Percentiles rank a stretch among this genome's conserved stretches.
These are phyloP conservation scores for Aureobasidium subglaciale DNA, from an alignment of 2,329 filamentous ascomycete species.

Conservation along the genomic window DNA sequence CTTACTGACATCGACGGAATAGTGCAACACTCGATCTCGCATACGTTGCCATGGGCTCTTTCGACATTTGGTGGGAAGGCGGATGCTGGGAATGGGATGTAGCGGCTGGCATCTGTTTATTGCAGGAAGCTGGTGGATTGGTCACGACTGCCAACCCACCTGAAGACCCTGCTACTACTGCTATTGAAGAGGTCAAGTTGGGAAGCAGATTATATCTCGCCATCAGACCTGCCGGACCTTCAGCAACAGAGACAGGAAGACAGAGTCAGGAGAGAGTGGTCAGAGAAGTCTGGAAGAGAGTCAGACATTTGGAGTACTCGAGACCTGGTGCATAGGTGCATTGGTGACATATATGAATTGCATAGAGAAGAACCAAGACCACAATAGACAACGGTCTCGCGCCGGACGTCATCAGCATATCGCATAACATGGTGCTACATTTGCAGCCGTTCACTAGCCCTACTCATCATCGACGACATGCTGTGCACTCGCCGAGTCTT, in stretches of 20 bases:
- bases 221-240: constrained; percentile 61
- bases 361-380: too few relatives aligned
- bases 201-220: constrained; percentile 66
- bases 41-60: constrained; percentile 66
- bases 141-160: constrained; percentile 70
- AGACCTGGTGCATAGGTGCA: constrained; percentile 49
- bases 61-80: constrained; percentile 80
- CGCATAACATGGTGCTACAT: too few relatives aligned
- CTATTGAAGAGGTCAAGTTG: constrained; percentile 54
- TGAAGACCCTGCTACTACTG: constrained; percentile 45
- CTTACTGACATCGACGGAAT: background rate
- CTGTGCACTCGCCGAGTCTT: too few relatives aligned
- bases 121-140: constrained; percentile 66
- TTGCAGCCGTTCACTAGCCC: too few relatives aligned
- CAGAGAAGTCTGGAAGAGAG: constrained; percentile 65
- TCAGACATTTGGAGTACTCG: constrained; percentile 58
- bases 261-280: constrained; percentile 64
- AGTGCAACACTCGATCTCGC: constrained; percentile 68
- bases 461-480: too few relatives aligned
- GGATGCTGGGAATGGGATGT: constrained; percentile 76
- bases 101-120: constrained; percentile 64
- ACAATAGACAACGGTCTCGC: too few relatives aligned
- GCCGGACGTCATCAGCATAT: too few relatives aligned
- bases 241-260: constrained; percentile 54
- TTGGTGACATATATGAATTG: too few relatives aligned